Percentiles rank a stretch among this genome's conserved stretches.
These are phyloP conservation scores for Chenopodium album DNA, from an alignment of 148 eudicot genomes.

Conservation along the genomic window DNA sequence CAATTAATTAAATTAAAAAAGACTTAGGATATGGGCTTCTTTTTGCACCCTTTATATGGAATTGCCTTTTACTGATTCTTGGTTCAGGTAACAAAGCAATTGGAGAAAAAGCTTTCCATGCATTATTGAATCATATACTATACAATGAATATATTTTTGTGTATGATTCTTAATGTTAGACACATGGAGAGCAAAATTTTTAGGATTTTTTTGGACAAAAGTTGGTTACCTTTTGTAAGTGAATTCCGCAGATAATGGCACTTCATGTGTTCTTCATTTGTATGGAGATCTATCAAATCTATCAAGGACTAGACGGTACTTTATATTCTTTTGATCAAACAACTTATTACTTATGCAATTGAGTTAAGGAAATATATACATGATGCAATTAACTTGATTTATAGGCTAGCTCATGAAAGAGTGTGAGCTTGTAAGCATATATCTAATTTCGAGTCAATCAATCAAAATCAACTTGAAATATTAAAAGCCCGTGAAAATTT, in stretches of 20 bases:
- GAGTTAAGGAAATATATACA: too few species aligned
- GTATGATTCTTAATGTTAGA: conserved; percentile 15
- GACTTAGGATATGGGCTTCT: conserved; percentile 10
- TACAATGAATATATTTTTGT: neutral
- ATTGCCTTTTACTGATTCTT: conserved; percentile 23
- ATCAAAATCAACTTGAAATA: too few species aligned
- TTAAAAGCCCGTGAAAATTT: too few species aligned
- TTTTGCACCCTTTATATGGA: conserved; percentile 9
- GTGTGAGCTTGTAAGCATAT: too few species aligned
- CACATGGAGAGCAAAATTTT: conserved; percentile 25
- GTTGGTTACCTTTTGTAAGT: conserved; percentile 22
- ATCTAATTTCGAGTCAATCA: too few species aligned
- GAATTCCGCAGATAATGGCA: conserved; percentile 3
- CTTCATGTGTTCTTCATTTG: conserved; percentile 1
- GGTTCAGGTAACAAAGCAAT: conserved; percentile 26
- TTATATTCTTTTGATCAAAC: too few species aligned
- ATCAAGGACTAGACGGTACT: too few species aligned
- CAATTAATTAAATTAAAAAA: neutral
- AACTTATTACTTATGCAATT: too few species aligned
- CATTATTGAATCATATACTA: conserved; percentile 16
- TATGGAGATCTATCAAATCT: neutral
- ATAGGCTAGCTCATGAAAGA: too few species aligned
- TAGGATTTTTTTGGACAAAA: conserved; percentile 15
- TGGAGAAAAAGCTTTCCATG: conserved; percentile 6
- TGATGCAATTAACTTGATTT: too few species aligned